These are phyloP conservation scores for Fusarium tanahbumbuense DNA, from an alignment of 2,329 filamentous ascomycete species.

Conservation along the genomic window DNA sequence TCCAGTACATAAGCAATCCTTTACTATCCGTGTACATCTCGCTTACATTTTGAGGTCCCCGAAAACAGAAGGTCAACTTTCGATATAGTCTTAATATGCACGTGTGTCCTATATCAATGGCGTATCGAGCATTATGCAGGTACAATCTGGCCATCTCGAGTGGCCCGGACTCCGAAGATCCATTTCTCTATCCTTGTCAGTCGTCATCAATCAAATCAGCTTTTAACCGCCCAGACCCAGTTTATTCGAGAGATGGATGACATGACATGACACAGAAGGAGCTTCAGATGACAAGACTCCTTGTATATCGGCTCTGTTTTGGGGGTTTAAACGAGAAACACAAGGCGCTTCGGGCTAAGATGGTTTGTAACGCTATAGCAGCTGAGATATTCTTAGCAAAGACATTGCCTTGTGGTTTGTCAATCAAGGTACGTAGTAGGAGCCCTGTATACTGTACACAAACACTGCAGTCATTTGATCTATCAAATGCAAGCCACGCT, in stretches of 20 bases:
- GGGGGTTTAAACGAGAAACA: constrained; percentile 26
- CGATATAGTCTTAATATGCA: constrained; percentile 13
- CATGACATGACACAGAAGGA: constrained; percentile 14
- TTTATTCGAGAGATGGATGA: constrained; percentile 8
- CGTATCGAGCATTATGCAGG: constrained; percentile 41
- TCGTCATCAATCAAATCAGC: constrained; percentile 12
- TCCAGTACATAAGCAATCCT: constrained; percentile 1
- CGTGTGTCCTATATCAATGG: constrained; percentile 36
- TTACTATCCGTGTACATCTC: constrained; percentile 4
- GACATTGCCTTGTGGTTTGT: constrained; percentile 1
- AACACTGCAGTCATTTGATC: constrained; percentile 31
- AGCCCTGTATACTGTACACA: constrained; percentile 4
- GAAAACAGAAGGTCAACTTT: constrained; percentile 22
- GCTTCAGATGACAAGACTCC: constrained; percentile 16
- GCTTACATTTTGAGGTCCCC: constrained; percentile 11
- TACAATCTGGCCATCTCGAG: constrained; percentile 44
- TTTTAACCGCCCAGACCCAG: constrained; percentile 34
- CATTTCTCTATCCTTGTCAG: constrained; percentile 27
- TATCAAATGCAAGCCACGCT: constrained; percentile 39
- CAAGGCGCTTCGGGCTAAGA: constrained; percentile 28
- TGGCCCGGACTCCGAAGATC: constrained; percentile 43
- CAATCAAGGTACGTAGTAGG: constrained; percentile 2
- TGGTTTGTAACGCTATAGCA: constrained; percentile 4
- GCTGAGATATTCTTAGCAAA: constrained; percentile 29
- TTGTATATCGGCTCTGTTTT: constrained; percentile 22